Evolutionary conservation across 306 rosid species (phyloP), one percentile per base, ranked within the genome.

Genomic region (Pachyrhizus erosus): DNA sequence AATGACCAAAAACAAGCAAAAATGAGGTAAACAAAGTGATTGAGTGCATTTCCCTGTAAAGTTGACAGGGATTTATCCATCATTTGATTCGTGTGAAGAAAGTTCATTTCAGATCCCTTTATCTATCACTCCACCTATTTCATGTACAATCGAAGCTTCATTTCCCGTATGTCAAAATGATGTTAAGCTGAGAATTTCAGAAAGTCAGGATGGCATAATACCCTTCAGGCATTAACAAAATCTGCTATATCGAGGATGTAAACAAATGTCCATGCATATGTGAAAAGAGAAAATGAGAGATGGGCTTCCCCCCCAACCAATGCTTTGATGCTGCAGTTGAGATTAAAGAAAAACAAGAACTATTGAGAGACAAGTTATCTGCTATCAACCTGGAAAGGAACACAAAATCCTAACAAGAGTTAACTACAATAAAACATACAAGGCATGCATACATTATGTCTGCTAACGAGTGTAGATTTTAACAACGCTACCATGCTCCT

Each of bases 101-200:
- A 21, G n/a, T 11, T 60, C n/a, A 60, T 60, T 60, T 60, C 67
- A 26, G 2, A 60, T 60, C 37, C 31, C 73, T 76, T 76, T n/a
- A 42, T 14, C 61, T 43, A 27, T 33, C 34, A 62, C 48, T 43
- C 6, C 43, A 26, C 43, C 9, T 17, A 43, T 39, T 72, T 49
- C 61, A 33, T 17, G 4, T 15, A 48, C 14, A 75, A 26, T 55
- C 14, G 12, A 34, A 9, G n/a, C 70, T 76, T 48, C 72, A 27
- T 39, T 39, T 37, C 5, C 23, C 9, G 17, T 23, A 39, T 58
- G 39, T 58, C 54, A 23, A 27, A 17, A 27, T 18, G 29, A 39
- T 58, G 40, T 39, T 34, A 5, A 77, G 26, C 39, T 23, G 21
- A 31, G 51, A 14, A 65, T 42, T 34, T 23, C 34, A 43, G 3